Base-by-base conservation (phyloP, 352 stramenopile genomes). In the Hyaloperonospora brassicae region DNA sequence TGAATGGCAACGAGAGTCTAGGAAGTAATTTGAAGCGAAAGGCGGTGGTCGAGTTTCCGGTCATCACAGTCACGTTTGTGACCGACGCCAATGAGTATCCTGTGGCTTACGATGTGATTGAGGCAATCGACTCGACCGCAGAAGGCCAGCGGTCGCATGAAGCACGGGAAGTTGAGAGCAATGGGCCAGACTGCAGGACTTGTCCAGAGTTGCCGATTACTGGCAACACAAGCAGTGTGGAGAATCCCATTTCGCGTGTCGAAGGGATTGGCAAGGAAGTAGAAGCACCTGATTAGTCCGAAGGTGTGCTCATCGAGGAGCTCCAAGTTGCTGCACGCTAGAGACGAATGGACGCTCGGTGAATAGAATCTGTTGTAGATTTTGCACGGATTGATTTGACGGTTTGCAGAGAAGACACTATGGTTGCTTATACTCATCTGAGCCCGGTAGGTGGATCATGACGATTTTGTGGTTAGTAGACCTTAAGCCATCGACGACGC, bases 11-110 rank as follows among this genome's bases (percentile, higher is more conserved):
- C n/a, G 53, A 65, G 31, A 76, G 68, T 7, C 58, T 93, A 12
- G 80, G 78, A 59, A 84, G 74, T 51, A 89, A 86, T 42, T 38
- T 93, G 27, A 85, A 86, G 50, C 80, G 79, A 31, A 89, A 91
- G 52, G 72, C 73, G 2, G 53, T 93, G 8, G 76, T 93, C 6
- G 84, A 93, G 55, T 93, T 88, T 50, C 84, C 84, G 1, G 63
- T 91, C 14, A 74, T 91, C 53, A 71, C 62, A 2, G 77, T 93
- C 24, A 75, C 69, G 30, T 59, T 83, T 1, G 49, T 52, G 3
- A 46, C 56, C 3, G 69, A 87, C 30, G 63, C 75, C 0, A 66
- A 72, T 22, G 23, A 84, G 50, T 93, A 89, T 34, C 63, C 68
- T 1, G 52, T 86, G 6, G 79, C 71, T 12, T 62, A 87, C 38